Evolutionary conservation across 1,139 yeast genomes (phyloP), one percentile per base, ranked within the genome.

Genomic region (Barnettozyma hawaiiensis): DNA sequence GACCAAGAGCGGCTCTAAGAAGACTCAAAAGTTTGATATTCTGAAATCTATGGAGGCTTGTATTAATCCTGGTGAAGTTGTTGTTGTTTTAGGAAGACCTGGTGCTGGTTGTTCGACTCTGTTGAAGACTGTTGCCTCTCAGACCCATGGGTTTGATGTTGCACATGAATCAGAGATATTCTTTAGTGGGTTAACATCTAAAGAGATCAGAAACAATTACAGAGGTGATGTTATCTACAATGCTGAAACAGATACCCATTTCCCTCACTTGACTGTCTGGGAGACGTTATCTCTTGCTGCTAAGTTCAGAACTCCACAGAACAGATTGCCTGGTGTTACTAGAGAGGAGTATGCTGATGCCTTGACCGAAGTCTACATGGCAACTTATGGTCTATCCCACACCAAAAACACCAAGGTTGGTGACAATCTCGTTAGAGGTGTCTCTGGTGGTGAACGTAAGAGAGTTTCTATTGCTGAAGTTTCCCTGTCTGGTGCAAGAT

Each of bases 81-180:
- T 85, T 7, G 86, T 85, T 40, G 94, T 84, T 1, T 64, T 84
- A 29, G 94, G 94, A 35, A 75, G 90, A 59, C 95, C 94, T 0
- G 94, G 94, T 57, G 76, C 90, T 21, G 95, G 95, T 45, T 85
- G 95, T 62, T 75, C 95, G 1, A 84, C 95, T 2, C 71, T 84
- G 41, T 65, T 85, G 55, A 84, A 83, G 55, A 73, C 92, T 0
- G 71, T 85, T 47, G 76, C 90, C 7, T 64, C 84, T 23, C 78
- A 80, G 49, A 82, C 90, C 7, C 78, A 81, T 58, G 95, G 94
- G 39, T 85, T 83, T 60, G 64, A 76, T 35, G 57, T 84, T 34
- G 78, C 71, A 42, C 63, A 69, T 34, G 74, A 74, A 24, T 71
- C 86, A 11, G 44, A 46, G 11, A 61, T 73, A 34, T 62, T 72